Evolutionary conservation across 1,139 yeast species (phyloP).

Genomic region (Scheffersomyces illinoinensis): DNA sequence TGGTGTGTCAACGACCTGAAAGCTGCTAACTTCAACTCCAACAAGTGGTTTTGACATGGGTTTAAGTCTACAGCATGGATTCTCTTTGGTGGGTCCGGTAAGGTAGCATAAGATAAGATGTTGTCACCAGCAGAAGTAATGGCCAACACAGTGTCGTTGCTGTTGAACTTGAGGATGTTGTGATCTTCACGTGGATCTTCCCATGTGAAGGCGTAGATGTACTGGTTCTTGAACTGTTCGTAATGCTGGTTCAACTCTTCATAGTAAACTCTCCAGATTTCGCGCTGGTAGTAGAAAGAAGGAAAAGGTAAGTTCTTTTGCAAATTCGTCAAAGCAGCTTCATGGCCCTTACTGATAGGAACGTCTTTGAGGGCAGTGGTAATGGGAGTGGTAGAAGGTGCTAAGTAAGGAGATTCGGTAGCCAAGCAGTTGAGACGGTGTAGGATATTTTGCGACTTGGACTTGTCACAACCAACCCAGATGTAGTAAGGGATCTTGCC

Average conservation of each 20-base stretch:
- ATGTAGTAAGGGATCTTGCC: conserved; percentile 81
- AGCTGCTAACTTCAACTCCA: conserved; percentile 76
- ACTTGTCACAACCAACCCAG: conserved; percentile 80
- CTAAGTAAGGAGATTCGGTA: conserved; percentile 78
- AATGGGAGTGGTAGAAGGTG: conserved; percentile 45
- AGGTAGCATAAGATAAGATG: conserved; percentile 67
- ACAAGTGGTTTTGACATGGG: conserved; percentile 78
- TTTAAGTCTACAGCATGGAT: conserved; percentile 85
- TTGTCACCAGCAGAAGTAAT: conserved; percentile 89
- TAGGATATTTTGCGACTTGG: conserved; percentile 57
- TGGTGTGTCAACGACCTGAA: conserved; percentile 55
- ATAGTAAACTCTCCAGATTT: conserved; percentile 77
- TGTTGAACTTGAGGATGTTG: conserved; percentile 57
- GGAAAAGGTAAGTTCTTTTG: conserved; percentile 74
- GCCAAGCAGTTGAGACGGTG: conserved; percentile 71
- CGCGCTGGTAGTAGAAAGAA: conserved; percentile 72
- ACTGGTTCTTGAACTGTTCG: conserved; percentile 73
- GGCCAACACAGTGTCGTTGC: conserved; percentile 73
- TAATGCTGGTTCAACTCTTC: conserved; percentile 70
- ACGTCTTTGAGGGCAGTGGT: conserved; percentile 24
- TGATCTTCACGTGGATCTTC: conserved; percentile 86
- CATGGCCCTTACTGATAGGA: conserved; percentile 66
- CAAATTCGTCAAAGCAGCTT: conserved; percentile 66
- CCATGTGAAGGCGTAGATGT: conserved; percentile 87
- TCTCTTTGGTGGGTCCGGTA: conserved; percentile 70